Evolutionary conservation across 192 early-diverging fungal species (phyloP).

Genomic region (Coemansia sp.): DNA sequence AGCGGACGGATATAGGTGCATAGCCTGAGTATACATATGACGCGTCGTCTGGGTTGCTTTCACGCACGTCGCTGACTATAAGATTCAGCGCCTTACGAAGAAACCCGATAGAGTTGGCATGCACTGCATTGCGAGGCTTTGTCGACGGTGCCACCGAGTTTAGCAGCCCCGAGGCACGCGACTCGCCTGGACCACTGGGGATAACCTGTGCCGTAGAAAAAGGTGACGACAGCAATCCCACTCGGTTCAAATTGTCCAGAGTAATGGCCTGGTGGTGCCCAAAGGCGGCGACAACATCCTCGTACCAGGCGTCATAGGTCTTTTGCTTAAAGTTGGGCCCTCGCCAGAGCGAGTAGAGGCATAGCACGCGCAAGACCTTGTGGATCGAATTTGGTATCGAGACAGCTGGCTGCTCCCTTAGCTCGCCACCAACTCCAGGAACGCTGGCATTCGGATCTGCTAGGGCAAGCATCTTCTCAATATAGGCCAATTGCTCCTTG

Average conservation of each 20-base stretch:
- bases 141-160: constrained; percentile 29
- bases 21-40: constrained; percentile 95
- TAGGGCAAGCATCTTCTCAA: constrained; percentile 89
- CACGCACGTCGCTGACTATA: constrained; percentile 87
- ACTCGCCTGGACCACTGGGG: constrained; percentile 3
- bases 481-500: constrained; percentile 38
- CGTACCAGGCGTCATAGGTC: constrained; percentile 77
- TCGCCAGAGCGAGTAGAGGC: constrained; percentile 82
- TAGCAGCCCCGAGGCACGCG: constrained; percentile 12
- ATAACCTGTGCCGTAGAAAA: constrained; percentile 44
- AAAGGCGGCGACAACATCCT: constrained; percentile 90
- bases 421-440: constrained; percentile 35
- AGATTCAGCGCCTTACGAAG: constrained; percentile 75
- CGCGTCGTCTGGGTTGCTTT: constrained; percentile 83
- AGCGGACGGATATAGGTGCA: constrained; percentile 87
- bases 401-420: constrained; percentile 16
- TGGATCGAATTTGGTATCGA: constrained; percentile 43
- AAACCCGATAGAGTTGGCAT: constrained; percentile 44
- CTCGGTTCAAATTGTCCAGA: constrained; percentile 72
- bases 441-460: constrained; percentile 77
- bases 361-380: constrained; percentile 80
- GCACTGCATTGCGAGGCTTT: constrained; percentile 29
- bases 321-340: constrained; percentile 82
- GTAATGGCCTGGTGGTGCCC: constrained; percentile 90
- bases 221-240: constrained; percentile 66